phyloP scores from a whole-genome alignment of 169 alveolate species.

The Babesia caballi region DNA sequence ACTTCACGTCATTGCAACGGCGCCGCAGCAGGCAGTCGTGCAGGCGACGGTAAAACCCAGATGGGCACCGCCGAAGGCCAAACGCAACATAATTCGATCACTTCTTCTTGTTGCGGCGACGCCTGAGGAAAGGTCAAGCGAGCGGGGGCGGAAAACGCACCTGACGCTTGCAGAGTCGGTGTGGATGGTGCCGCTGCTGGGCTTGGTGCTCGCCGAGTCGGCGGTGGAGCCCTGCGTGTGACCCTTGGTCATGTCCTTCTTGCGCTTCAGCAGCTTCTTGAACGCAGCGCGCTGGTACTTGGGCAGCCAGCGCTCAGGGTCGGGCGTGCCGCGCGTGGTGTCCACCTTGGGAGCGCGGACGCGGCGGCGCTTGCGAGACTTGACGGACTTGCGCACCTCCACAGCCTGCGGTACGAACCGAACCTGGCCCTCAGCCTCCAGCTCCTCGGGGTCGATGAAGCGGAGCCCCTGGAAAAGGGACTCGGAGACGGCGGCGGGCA shows the following conservation, averaged over 20 bases:
- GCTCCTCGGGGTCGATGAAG: constrained; percentile 60
- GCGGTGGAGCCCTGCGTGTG: constrained; percentile 53
- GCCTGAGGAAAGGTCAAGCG: not conserved
- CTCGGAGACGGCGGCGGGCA: constrained; percentile 3
- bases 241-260: constrained; percentile 55
- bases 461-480: constrained; percentile 32
- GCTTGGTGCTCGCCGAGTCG: constrained; percentile 20
- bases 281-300: constrained; percentile 41
- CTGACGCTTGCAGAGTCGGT: constrained; percentile 12
- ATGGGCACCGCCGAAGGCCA: too few species aligned
- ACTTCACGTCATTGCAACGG: too few species aligned
- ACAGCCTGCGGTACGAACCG: not conserved
- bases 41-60: too few species aligned
- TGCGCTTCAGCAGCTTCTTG: constrained; percentile 51
- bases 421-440: constrained; percentile 42
- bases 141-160: not conserved
- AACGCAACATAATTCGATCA: not conserved
- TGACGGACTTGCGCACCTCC: constrained; percentile 15
- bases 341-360: not conserved
- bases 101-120: constrained; percentile 41
- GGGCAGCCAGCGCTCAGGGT: constrained; percentile 67
- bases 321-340: constrained; percentile 35
- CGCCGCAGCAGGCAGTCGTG: too few species aligned
- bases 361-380: constrained; percentile 19
- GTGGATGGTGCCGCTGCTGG: constrained; percentile 49